These are phyloP conservation scores for Mucor irregularis DNA, from an alignment of 371 early-diverging fungal genomes.

Conservation along the genomic window DNA sequence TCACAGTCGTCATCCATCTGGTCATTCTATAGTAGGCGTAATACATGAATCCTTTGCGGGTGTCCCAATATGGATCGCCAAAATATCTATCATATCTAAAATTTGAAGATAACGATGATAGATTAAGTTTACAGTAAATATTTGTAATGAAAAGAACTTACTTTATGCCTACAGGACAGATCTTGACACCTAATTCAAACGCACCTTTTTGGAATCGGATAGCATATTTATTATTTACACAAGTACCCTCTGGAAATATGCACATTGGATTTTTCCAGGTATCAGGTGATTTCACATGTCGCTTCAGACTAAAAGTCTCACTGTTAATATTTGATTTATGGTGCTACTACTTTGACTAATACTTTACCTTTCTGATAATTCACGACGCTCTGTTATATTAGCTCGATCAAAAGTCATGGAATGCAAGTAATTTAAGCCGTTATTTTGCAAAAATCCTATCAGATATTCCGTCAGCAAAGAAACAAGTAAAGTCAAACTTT, in stretches of 20 bases:
- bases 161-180: constrained; percentile 47
- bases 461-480: background rate
- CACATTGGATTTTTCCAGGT: constrained; percentile 59
- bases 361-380: constrained; percentile 46
- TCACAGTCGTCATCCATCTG: constrained; percentile 39
- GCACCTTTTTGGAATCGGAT: constrained; percentile 90
- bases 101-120: no score
- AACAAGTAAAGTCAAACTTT: background rate
- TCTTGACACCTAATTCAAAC: constrained; percentile 74
- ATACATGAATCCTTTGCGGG: constrained; percentile 44
- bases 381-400: constrained; percentile 64
- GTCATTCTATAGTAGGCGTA: constrained; percentile 51
- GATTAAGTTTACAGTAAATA: no score
- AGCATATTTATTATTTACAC: constrained; percentile 83
- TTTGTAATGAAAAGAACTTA: constrained; percentile 11
- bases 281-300: constrained; percentile 34
- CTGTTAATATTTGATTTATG: constrained; percentile 13
- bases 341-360: constrained; percentile 39
- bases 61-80: constrained; percentile 52
- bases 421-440: constrained; percentile 67
- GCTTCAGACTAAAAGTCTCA: constrained; percentile 21
- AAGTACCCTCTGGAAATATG: constrained; percentile 91
- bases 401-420: constrained; percentile 76
- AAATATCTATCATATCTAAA: constrained; percentile 32
- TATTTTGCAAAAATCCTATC: constrained; percentile 71